Evolutionary conservation across 1,284 basidiomycete species (phyloP), one percentile per base, ranked within the genome.

Genomic region (Ganoderma lucidum): DNA sequence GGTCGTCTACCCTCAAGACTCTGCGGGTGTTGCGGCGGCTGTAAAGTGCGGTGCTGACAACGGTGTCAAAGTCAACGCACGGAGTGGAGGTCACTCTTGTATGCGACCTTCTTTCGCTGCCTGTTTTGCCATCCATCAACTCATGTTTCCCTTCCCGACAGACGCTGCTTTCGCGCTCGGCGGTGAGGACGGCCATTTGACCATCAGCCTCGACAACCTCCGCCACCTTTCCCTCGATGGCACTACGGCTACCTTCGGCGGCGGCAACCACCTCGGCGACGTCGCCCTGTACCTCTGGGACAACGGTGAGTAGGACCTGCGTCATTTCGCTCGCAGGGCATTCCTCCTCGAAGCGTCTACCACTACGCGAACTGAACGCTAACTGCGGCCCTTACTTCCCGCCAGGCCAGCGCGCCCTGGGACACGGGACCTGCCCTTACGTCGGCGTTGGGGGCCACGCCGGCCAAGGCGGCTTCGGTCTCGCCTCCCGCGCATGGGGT

Each of bases 71-170:
- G 67, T 68, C 59, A 68, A 68, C 37, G 67, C 67, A 9, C 67
- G 67, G n/a, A 37, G 67, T 51, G 67, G 67, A 28, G 67, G 67
- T 6, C 67, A 68, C 58, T 68, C 67, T 8, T 68, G 67, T 68
- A 23, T 23, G 23, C 59, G 66, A 2, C 55, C 23, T 1, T 59
- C 19, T 39, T 19, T 12, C 12, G 23, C 48, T 37, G 10, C 41
- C 23, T 12, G 2, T 14, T 15, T 12, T 37, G 23, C 10, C 19
- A 10, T n/a, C 23, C 17, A 59, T 59, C 1, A 14, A 35, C 37
- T 59, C 8, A 59, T 15, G 17, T 15, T 5, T 5, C 9, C 19
- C 30, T 32, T 58, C 3, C 30, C 6, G 4, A 39, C 62, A 68
- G 67, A 68, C 30, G 67, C 67, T 28, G 67, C 67, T 2, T 68